phyloP scores from a whole-genome alignment of 768 basidiomycete genomes.

The Termitomyces sp. region DNA sequence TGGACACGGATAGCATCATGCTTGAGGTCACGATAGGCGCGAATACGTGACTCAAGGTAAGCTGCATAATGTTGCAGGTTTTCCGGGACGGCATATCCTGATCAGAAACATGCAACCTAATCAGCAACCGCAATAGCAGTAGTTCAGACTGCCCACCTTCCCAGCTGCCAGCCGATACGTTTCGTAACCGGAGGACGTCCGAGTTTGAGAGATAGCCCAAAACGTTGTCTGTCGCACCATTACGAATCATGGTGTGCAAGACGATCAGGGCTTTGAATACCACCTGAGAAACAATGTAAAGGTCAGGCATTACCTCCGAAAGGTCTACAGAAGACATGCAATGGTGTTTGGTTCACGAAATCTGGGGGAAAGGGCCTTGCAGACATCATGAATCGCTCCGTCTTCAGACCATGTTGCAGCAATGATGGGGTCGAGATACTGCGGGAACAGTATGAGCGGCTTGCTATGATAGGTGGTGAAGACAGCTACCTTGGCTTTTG shows the following conservation, averaged over 20 bases:
- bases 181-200: constrained; percentile 76
- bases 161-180: constrained; percentile 80
- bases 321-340: constrained; percentile 38
- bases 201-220: constrained; percentile 75
- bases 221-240: constrained; percentile 93
- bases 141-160: constrained; percentile 54
- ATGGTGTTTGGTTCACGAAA: constrained; percentile 90
- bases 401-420: constrained; percentile 97
- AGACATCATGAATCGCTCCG: constrained; percentile 88
- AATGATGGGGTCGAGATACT: constrained; percentile 97
- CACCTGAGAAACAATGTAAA: constrained; percentile 44
- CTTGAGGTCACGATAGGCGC: constrained; percentile 82
- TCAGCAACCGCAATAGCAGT: neutral
- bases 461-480: neutral
- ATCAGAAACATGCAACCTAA: neutral
- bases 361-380: constrained; percentile 78
- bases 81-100: constrained; percentile 82
- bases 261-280: constrained; percentile 98
- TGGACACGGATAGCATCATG: constrained; percentile 94
- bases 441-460: constrained; percentile 3
- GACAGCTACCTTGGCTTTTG: constrained; percentile 80
- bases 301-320: neutral
- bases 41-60: constrained; percentile 87
- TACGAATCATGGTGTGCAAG: constrained; percentile 93
- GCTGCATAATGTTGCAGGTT: constrained; percentile 83